Evolutionary conservation across 1,139 yeast genomes (phyloP).

Genomic region (Taphrina betulina): DNA sequence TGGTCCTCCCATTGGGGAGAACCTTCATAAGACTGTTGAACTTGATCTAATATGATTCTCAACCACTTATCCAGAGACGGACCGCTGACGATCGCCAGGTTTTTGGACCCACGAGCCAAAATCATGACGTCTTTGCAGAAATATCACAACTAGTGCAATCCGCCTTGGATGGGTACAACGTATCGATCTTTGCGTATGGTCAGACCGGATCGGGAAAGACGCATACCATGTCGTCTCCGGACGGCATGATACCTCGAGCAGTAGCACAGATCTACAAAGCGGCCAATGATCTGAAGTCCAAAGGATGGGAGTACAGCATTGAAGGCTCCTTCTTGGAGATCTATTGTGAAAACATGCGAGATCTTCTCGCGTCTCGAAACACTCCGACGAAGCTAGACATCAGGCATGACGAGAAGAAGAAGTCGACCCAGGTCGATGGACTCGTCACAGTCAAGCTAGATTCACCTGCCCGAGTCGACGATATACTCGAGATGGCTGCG

Average conservation of each 20-base stretch:
- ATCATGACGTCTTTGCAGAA: constrained; percentile 72
- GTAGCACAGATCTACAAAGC: constrained; percentile 68
- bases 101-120: constrained; percentile 57
- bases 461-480: constrained; percentile 54
- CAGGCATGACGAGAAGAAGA: constrained; percentile 60
- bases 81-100: constrained; percentile 49
- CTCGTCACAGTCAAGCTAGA: constrained; percentile 54
- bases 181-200: constrained; percentile 91
- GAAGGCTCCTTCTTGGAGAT: constrained; percentile 84
- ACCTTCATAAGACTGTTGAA: constrained; percentile 20
- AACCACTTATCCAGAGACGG: not conserved
- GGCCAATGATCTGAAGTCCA: constrained; percentile 51
- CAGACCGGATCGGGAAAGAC: constrained; percentile 98
- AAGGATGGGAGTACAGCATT: constrained; percentile 67
- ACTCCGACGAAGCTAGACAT: constrained; percentile 59
- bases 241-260: constrained; percentile 84
- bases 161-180: constrained; percentile 80
- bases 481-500: constrained; percentile 56
- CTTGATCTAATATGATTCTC: constrained; percentile 33
- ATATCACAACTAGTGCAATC: constrained; percentile 85
- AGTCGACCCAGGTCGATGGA: constrained; percentile 61
- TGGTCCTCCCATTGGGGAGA: constrained; percentile 8
- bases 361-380: constrained; percentile 52
- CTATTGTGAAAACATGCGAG: constrained; percentile 77
- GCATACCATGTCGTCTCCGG: constrained; percentile 73